Evolutionary conservation across 2,329 filamentous ascomycete species (phyloP).

Genomic region (Fusarium nisikadoi): DNA sequence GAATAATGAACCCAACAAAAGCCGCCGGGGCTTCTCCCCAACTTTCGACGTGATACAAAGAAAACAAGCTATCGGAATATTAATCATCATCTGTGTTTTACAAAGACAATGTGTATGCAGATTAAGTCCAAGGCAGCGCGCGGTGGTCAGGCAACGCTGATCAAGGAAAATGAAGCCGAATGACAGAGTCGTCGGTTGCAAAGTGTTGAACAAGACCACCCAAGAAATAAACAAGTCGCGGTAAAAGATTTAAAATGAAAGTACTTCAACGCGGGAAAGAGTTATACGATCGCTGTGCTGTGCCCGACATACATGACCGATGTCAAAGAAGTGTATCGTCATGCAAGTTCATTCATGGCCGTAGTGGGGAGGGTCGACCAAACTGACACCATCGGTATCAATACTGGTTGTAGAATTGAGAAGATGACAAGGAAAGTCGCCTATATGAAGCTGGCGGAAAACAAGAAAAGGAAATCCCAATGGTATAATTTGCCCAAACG

Average conservation of each 20-base stretch:
- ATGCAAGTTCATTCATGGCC: slow-evolving; percentile 66
- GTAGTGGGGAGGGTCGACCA: slow-evolving; percentile 42
- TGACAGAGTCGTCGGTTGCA: slow-evolving; percentile 27
- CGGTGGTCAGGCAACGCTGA: slow-evolving; percentile 40
- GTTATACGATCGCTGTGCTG: slow-evolving; percentile 67
- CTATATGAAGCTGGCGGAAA: slow-evolving; percentile 31
- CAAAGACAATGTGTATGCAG: slow-evolving; percentile 44
- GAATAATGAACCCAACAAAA: slow-evolving; percentile 41
- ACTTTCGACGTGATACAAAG: slow-evolving; percentile 39
- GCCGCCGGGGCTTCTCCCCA: slow-evolving; percentile 50
- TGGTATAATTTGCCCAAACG: slow-evolving; percentile 53
- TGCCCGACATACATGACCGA: slow-evolving; percentile 70
- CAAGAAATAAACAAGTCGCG: slow-evolving; percentile 44
- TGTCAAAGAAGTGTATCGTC: slow-evolving; percentile 63
- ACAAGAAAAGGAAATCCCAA: slow-evolving; percentile 45
- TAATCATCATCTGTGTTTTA: slow-evolving; percentile 42
- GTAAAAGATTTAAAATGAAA: slow-evolving; percentile 46
- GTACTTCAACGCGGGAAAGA: slow-evolving; percentile 39
- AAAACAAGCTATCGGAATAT: slow-evolving; percentile 35
- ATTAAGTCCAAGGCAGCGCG: slow-evolving; percentile 46
- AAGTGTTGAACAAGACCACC: slow-evolving; percentile 46
- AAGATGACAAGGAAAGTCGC: slow-evolving; percentile 31
- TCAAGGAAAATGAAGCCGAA: slow-evolving; percentile 37
- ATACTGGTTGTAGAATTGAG: slow-evolving; percentile 45
- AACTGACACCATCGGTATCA: slow-evolving; percentile 30